Percentiles rank a stretch among this genome's conserved stretches.
These are phyloP conservation scores for Urochloa ruziziensis DNA, from an alignment of 176 grass and related monocot species.

Conservation along the genomic window DNA sequence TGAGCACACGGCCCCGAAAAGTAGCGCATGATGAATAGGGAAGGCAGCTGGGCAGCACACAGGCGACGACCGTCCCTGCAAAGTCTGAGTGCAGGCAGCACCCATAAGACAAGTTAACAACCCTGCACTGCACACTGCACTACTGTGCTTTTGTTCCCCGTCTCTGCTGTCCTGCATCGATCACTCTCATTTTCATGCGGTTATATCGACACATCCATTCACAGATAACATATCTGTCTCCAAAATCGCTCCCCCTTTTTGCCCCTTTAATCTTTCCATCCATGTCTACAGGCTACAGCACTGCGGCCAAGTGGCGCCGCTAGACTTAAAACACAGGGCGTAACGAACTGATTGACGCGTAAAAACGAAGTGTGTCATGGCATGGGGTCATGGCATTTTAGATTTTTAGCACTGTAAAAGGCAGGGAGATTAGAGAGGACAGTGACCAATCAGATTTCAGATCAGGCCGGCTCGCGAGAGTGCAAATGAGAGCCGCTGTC, in stretches of 20 bases:
- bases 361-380: too few species aligned
- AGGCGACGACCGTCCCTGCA: neutral
- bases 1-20: neutral
- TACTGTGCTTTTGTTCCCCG: neutral
- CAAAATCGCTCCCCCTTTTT: neutral
- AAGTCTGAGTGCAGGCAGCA: conserved; percentile 31
- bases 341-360: neutral
- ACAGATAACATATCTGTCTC: conserved; percentile 10
- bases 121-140: neutral
- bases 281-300: too few species aligned
- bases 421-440: neutral
- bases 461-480: neutral
- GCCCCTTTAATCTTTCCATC: neutral
- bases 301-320: too few species aligned
- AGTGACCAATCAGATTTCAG: too few species aligned
- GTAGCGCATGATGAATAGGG: neutral
- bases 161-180: neutral
- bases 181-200: neutral
- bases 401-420: conserved; percentile 1
- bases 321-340: neutral
- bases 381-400: neutral
- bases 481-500: conserved; percentile 11
- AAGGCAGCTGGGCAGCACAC: neutral
- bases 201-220: neutral
- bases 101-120: neutral